phyloP scores from a whole-genome alignment of 352 stramenopile species.

The Phytopythium oedochilum region DNA sequence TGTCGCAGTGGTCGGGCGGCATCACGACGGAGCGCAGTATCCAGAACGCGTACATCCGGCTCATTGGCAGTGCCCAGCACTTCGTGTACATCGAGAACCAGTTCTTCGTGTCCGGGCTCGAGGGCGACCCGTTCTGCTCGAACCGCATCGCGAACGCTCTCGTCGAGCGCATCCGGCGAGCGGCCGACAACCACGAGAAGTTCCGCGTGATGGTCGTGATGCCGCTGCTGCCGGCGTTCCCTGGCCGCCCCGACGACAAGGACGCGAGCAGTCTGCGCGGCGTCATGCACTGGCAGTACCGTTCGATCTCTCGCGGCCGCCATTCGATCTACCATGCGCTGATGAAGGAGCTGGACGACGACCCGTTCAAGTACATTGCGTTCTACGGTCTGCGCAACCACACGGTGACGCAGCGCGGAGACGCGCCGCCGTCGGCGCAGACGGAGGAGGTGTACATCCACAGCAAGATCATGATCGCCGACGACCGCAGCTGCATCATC shows the following conservation, averaged over 20 bases:
- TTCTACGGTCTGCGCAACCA: slow-evolving; percentile 82
- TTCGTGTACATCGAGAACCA: slow-evolving; percentile 94
- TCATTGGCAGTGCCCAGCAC: slow-evolving; percentile 83
- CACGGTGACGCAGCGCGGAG: slow-evolving; percentile 9
- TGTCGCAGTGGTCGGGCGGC: slow-evolving; percentile 81
- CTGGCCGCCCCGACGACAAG: slow-evolving; percentile 73
- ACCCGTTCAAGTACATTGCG: slow-evolving; percentile 86
- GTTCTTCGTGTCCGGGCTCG: slow-evolving; percentile 85
- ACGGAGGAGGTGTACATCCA: slow-evolving; percentile 88
- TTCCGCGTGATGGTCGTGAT: slow-evolving; percentile 86
- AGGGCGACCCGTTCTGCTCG: slow-evolving; percentile 72
- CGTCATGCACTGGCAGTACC: slow-evolving; percentile 88
- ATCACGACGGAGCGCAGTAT: slow-evolving; percentile 84
- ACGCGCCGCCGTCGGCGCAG: slow-evolving; percentile 29
- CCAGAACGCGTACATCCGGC: slow-evolving; percentile 86
- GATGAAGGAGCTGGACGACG: slow-evolving; percentile 64
- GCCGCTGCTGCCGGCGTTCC: slow-evolving; percentile 79
- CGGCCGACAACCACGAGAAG: slow-evolving; percentile 73
- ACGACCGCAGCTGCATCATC: slow-evolving; percentile 77
- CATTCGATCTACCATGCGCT: slow-evolving; percentile 81
- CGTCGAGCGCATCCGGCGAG: slow-evolving; percentile 68
- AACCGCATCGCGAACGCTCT: slow-evolving; percentile 84
- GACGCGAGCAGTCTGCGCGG: slow-evolving; percentile 75
- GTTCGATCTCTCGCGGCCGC: slow-evolving; percentile 76
- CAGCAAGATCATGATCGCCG: slow-evolving; percentile 90